These are phyloP conservation scores for Lanmaoa pseudosensibilis DNA, from an alignment of 768 basidiomycete genomes.

Conservation along the genomic window DNA sequence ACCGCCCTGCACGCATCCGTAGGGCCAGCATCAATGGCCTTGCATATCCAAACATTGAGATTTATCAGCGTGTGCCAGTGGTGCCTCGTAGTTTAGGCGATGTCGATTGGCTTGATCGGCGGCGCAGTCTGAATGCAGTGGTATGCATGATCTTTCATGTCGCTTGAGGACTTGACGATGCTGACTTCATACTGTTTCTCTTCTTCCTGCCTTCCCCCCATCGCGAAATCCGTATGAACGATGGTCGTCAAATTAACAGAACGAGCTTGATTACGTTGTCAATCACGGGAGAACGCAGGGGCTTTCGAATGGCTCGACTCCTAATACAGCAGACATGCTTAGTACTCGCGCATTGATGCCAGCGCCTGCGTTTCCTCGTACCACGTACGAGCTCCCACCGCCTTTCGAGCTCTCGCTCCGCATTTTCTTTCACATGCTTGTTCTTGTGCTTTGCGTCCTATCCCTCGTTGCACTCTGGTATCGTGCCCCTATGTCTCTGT, in stretches of 20 bases:
- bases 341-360: conserved; percentile 43
- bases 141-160: conserved; percentile 43
- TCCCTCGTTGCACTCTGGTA: conserved; percentile 60
- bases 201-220: conserved; percentile 1
- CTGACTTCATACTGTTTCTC: conserved; percentile 21
- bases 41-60: conserved; percentile 43
- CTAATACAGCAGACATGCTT: conserved; percentile 51
- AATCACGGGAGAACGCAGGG: conserved; percentile 49
- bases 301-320: conserved; percentile 42
- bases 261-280: conserved; percentile 71
- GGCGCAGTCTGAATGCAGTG: conserved; percentile 69
- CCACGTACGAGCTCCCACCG: conserved; percentile 35
- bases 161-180: conserved; percentile 13
- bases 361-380: conserved; percentile 24
- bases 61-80: conserved; percentile 44
- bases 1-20: conserved; percentile 51
- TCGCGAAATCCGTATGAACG: conserved; percentile 1
- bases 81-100: conserved; percentile 62
- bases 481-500: conserved; percentile 52
- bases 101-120: conserved; percentile 74
- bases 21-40: conserved; percentile 50
- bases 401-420: conserved; percentile 44
- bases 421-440: conserved; percentile 52
- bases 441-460: conserved; percentile 59
- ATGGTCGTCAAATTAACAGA: conserved; percentile 42